phyloP scores from a whole-genome alignment of 2,329 filamentous ascomycete genomes.

The Metarhizium robertsii region DNA sequence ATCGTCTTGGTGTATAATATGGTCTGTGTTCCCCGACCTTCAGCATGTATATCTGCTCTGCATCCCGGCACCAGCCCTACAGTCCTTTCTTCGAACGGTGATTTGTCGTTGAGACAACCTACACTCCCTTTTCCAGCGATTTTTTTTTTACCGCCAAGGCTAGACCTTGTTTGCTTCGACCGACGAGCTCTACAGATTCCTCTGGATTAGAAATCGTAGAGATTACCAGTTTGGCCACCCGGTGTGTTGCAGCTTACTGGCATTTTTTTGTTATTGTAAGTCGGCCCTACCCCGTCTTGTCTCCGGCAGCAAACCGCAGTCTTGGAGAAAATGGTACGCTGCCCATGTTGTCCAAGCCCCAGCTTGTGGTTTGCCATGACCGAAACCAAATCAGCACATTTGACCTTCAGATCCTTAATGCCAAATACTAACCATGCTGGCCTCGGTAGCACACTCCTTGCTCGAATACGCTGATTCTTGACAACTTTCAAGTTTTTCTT shows the following conservation, averaged over 20 bases:
- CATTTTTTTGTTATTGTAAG: neutral
- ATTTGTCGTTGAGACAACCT: constrained; percentile 23
- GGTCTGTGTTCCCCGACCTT: neutral
- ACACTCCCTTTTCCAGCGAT: constrained; percentile 12
- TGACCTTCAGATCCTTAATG: neutral
- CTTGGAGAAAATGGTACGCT: no score
- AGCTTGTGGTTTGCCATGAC: no score
- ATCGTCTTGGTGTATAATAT: constrained; percentile 7
- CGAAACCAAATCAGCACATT: neutral
- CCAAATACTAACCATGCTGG: neutral
- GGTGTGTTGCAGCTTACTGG: constrained; percentile 1
- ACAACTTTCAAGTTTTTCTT: neutral
- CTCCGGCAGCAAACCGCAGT: neutral
- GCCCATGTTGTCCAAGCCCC: no score
- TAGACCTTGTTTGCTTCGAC: constrained; percentile 24
- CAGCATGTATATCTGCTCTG: constrained; percentile 1
- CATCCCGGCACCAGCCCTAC: constrained; percentile 6
- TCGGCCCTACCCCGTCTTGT: neutral
- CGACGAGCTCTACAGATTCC: constrained; percentile 12
- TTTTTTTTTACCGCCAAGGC: constrained; percentile 16
- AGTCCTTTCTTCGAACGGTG: constrained; percentile 9
- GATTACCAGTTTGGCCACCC: constrained; percentile 7
- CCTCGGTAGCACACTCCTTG: neutral
- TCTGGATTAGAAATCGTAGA: constrained; percentile 11
- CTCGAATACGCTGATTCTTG: neutral